Evolutionary conservation across 1,284 basidiomycete genomes (phyloP), one percentile per base, ranked within the genome.

Genomic region (Cryptococcus neoformans): DNA sequence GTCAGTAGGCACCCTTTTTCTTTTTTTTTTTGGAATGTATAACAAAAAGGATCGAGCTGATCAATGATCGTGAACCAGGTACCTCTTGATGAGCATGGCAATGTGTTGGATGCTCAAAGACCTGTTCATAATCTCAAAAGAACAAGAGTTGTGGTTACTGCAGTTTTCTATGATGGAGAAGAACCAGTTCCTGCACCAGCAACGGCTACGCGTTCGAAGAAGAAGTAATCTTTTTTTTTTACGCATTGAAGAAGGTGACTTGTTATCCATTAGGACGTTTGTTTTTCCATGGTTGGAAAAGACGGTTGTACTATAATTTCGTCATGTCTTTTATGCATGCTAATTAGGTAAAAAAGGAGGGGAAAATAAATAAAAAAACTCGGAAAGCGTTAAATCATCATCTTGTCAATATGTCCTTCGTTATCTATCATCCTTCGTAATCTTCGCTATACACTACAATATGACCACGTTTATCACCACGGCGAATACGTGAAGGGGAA

Each of bases 131-230:
- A 85, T 40, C 79, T 92, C 35, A 82, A 84, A 46, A 80, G 81
- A 35, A 85, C 89, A 69, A 84, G 84, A 58, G 79, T 93, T 39
- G 77, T 84, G 45, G 86, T 92, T 39, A 87, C 88, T 77, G 90
- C 85, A 64, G 88, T 87, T 69, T 84, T 92, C 39, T 92, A 92
- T 63, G 89, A 92, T 60, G 85, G 86, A 57, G 89, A 92, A 60
- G 74, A 76, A 47, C 73, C 74, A 1, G 60, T 64, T 4, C 48
- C 55, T 35, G 45, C 59, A 14, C 46, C 59, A 37, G 40, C 54
- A 8, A 40, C 40, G 5, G 49, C 55, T 11, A 58, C 54, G 6
- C 38, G 60, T 11, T 58, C 60, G 16, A 62, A 56, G 45, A 62
- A 58, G 52, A 62, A 58, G 46, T 62, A 38, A 52, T 12, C 12